Conservation (phyloP, 441 rosid genomes). For the Flueggea neowawraea region DNA sequence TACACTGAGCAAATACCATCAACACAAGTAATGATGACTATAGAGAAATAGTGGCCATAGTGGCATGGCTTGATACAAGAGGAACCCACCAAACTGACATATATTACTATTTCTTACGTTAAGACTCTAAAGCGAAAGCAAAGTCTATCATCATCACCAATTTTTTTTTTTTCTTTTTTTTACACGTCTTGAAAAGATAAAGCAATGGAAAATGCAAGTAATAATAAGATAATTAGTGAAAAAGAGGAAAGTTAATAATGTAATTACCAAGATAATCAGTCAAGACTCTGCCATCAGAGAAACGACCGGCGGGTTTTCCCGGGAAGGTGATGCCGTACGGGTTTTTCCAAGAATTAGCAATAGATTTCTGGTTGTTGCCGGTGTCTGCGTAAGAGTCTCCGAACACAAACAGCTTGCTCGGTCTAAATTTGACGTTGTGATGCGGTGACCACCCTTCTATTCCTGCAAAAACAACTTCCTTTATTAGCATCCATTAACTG, state of each 20-base stretch:
- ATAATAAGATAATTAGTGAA: no score
- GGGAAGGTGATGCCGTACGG: slow-evolving; percentile 75
- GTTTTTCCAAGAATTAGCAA: slow-evolving; percentile 36
- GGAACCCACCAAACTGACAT: slow-evolving; percentile 5
- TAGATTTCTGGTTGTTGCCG: slow-evolving; percentile 36
- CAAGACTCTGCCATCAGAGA: slow-evolving; percentile 58
- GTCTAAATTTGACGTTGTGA: slow-evolving; percentile 20
- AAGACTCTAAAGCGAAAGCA: no score
- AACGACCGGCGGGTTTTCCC: slow-evolving; percentile 64
- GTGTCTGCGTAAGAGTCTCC: slow-evolving; percentile 75
- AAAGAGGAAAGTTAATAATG: no score
- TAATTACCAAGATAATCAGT: slow-evolving; percentile 53
- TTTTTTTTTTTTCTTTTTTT: no score
- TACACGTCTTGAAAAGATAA: no score
- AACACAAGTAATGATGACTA: slow-evolving; percentile 1
- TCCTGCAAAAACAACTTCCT: slow-evolving; percentile 7
- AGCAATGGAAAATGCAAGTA: no score
- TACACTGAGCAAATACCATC: neutral
- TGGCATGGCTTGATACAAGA: neutral
- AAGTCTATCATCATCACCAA: no score
- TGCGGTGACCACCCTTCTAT: slow-evolving; percentile 7
- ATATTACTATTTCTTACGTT: neutral
- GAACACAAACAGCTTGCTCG: slow-evolving; percentile 55
- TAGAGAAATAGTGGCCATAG: neutral
- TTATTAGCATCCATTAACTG: neutral